phyloP scores from a whole-genome alignment of 768 basidiomycete species.

The Termitomyces sp. region DNA sequence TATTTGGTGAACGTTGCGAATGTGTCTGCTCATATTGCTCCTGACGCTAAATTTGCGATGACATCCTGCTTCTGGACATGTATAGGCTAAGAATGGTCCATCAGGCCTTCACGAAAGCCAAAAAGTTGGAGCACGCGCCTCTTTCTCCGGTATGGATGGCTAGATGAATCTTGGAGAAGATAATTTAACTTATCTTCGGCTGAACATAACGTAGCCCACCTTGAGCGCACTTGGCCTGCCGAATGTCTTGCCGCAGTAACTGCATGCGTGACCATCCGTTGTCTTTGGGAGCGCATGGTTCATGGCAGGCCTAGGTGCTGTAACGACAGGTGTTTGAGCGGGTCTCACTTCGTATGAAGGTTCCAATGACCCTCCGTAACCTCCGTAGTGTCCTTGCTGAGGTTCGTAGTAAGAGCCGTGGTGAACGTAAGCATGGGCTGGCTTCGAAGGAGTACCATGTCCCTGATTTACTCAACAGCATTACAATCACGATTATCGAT shows the following conservation, averaged over 20 bases:
- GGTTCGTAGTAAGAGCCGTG: constrained; percentile 5
- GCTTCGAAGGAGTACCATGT: constrained; percentile 2
- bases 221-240: constrained; percentile 22
- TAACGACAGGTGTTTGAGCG: constrained; percentile 2
- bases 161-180: constrained; percentile 16
- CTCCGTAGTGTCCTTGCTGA: neutral
- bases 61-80: constrained; percentile 60
- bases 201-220: constrained; percentile 5
- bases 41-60: constrained; percentile 65
- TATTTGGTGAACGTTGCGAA: constrained; percentile 34
- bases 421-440: neutral
- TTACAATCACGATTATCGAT: neutral
- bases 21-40: constrained; percentile 69
- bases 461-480: constrained; percentile 3
- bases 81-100: constrained; percentile 40
- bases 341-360: neutral
- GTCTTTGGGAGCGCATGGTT: constrained; percentile 4
- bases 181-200: neutral
- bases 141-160: constrained; percentile 22
- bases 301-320: constrained; percentile 1
- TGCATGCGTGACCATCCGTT: constrained; percentile 18
- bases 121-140: constrained; percentile 13
- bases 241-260: constrained; percentile 20
- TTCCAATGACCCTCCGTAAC: constrained; percentile 2
- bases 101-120: constrained; percentile 1